Percentiles rank a stretch among this genome's conserved stretches.
Evolutionary conservation across 192 early-diverging fungal species (phyloP).

Genomic region (Backusella liffmaniae): DNA sequence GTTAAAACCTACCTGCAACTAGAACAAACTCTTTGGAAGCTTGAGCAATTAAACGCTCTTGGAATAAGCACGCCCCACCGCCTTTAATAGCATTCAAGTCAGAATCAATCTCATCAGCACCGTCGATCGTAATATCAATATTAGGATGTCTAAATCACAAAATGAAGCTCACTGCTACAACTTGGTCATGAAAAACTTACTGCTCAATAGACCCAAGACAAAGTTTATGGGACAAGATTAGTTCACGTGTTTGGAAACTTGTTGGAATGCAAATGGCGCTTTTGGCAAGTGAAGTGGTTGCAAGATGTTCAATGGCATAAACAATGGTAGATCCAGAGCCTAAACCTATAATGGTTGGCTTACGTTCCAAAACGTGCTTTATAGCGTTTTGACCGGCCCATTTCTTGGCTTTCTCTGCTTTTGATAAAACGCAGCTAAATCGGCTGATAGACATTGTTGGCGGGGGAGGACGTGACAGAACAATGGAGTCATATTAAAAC

Average conservation of each 20-base stretch:
- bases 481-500: too few relatives aligned
- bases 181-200: conserved; percentile 32
- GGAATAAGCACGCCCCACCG: conserved; percentile 89
- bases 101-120: conserved; percentile 86
- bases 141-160: conserved; percentile 49
- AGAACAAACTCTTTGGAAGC: conserved; percentile 82
- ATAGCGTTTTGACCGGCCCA: not conserved
- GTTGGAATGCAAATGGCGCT: conserved; percentile 84
- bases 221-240: conserved; percentile 77
- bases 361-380: not conserved
- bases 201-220: conserved; percentile 68
- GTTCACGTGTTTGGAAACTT: conserved; percentile 83
- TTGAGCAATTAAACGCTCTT: conserved; percentile 88
- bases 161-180: too few relatives aligned
- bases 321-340: conserved; percentile 83
- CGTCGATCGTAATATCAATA: conserved; percentile 91
- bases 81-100: conserved; percentile 87
- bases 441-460: not conserved
- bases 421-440: not conserved
- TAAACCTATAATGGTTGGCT: conserved; percentile 58
- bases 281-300: conserved; percentile 48
- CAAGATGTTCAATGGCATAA: conserved; percentile 75
- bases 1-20: conserved; percentile 58
- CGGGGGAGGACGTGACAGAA: too few relatives aligned
- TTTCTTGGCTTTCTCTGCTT: not conserved